Conservation (phyloP, 2,329 filamentous ascomycete genomes). For the Fusarium pseudograminearum region DNA sequence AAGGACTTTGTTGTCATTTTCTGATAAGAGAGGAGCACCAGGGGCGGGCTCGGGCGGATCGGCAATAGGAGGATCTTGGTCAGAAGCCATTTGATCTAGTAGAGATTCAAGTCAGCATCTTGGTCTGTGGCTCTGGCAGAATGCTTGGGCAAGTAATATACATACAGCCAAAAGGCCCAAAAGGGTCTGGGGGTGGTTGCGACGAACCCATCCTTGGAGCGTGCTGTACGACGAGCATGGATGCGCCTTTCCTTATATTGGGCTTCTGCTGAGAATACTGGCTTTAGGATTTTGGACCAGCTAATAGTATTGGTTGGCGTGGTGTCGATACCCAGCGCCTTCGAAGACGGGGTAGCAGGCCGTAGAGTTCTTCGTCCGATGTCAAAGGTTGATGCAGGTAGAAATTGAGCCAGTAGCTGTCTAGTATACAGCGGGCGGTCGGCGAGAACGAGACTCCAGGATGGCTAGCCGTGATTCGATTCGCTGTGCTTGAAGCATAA, state of each 20-base stretch:
- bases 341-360: neutral
- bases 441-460: neutral
- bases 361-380: slow-evolving; percentile 9
- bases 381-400: slow-evolving; percentile 16
- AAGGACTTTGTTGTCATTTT: slow-evolving; percentile 70
- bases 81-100: slow-evolving; percentile 60
- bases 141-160: slow-evolving; percentile 38
- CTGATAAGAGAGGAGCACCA: slow-evolving; percentile 73
- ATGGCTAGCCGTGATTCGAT: neutral
- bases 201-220: slow-evolving; percentile 70
- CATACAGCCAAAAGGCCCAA: slow-evolving; percentile 77
- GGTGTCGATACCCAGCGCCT: neutral
- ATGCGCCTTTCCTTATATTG: slow-evolving; percentile 54
- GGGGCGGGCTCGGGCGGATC: slow-evolving; percentile 72
- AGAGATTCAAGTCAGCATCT: slow-evolving; percentile 46
- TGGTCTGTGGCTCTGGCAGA: neutral
- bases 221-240: slow-evolving; percentile 68
- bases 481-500: slow-evolving; percentile 6
- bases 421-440: slow-evolving; percentile 10
- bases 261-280: slow-evolving; percentile 19
- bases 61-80: slow-evolving; percentile 60
- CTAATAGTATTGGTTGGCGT: slow-evolving; percentile 4
- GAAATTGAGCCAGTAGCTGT: neutral
- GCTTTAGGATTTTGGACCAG: slow-evolving; percentile 3
- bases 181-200: slow-evolving; percentile 64